Percentiles rank a stretch among this genome's conserved stretches.
Conservation (phyloP, 2,329 filamentous ascomycete species). For the Scedosporium apiospermum region DNA sequence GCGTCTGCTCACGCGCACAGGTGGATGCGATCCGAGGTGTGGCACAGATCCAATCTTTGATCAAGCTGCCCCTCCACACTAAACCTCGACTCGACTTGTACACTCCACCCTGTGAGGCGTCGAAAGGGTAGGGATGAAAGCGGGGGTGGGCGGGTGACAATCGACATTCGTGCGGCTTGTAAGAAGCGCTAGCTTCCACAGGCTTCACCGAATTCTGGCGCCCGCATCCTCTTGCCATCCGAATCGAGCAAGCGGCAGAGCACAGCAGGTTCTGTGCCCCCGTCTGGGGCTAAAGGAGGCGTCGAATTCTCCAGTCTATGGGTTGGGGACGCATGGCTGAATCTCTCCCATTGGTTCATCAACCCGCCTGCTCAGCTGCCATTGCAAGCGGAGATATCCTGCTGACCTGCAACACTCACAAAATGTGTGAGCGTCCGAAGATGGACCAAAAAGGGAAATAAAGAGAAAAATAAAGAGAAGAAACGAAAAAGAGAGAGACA, state of each 20-base stretch:
- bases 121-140: background rate
- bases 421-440: background rate
- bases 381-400: background rate
- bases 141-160: background rate
- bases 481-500: background rate
- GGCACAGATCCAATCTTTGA: constrained; percentile 1
- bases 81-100: background rate
- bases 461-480: background rate
- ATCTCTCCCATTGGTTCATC: background rate
- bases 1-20: constrained; percentile 4
- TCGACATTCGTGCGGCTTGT: background rate
- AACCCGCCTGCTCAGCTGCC: background rate
- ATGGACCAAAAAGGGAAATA: background rate
- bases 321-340: background rate
- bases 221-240: background rate
- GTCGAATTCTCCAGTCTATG: background rate
- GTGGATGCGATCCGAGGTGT: background rate
- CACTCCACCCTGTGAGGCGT: constrained; percentile 1
- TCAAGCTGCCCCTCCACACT: constrained; percentile 4
- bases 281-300: background rate
- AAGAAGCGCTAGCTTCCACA: background rate
- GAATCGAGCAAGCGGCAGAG: background rate
- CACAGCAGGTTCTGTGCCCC: background rate
- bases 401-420: background rate
- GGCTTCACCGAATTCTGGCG: constrained; percentile 1